phyloP scores from a whole-genome alignment of 2,329 filamentous ascomycete species.

The Cryoendolithus antarcticus region DNA sequence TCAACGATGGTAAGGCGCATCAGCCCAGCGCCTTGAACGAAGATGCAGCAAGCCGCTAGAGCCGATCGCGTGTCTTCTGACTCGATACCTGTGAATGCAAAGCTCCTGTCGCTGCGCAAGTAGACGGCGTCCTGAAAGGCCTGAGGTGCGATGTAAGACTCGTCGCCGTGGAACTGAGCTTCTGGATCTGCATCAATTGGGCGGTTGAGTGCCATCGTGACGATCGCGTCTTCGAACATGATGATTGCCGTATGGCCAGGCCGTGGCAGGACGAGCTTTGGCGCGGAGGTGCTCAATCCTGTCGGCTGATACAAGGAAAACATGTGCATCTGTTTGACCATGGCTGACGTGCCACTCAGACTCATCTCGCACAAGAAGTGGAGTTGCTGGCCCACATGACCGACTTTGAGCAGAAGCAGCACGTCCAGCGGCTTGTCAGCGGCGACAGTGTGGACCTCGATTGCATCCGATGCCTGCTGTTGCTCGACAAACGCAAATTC shows the following conservation, averaged over 20 bases:
- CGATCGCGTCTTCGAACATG: constrained; percentile 64
- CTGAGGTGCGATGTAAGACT: constrained; percentile 49
- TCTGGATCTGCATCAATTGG: constrained; percentile 51
- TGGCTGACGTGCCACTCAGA: constrained; percentile 40
- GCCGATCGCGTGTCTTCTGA: constrained; percentile 32
- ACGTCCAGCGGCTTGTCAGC: constrained; percentile 16
- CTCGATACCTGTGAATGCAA: constrained; percentile 38
- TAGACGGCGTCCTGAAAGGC: constrained; percentile 81
- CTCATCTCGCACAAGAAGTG: constrained; percentile 66
- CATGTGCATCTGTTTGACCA: constrained; percentile 38
- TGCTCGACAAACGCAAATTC: constrained; percentile 57
- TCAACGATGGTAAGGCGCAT: constrained; percentile 42
- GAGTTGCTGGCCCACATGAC: constrained; percentile 31
- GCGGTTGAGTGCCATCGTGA: constrained; percentile 61
- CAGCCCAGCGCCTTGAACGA: constrained; percentile 46
- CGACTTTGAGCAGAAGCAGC: constrained; percentile 17
- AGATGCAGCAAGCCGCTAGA: constrained; percentile 34
- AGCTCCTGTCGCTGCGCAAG: constrained; percentile 45
- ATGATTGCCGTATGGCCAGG: constrained; percentile 72
- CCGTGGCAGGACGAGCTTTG: constrained; percentile 64
- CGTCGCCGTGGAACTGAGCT: constrained; percentile 54
- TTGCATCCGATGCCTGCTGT: constrained; percentile 21
- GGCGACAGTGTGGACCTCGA: constrained; percentile 3
- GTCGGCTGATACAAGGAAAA: constrained; percentile 1
- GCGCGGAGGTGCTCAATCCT: constrained; percentile 18